Evolutionary conservation across 2,329 filamentous ascomycete genomes (phyloP).

Genomic region (Ceratocystis huliohia): DNA sequence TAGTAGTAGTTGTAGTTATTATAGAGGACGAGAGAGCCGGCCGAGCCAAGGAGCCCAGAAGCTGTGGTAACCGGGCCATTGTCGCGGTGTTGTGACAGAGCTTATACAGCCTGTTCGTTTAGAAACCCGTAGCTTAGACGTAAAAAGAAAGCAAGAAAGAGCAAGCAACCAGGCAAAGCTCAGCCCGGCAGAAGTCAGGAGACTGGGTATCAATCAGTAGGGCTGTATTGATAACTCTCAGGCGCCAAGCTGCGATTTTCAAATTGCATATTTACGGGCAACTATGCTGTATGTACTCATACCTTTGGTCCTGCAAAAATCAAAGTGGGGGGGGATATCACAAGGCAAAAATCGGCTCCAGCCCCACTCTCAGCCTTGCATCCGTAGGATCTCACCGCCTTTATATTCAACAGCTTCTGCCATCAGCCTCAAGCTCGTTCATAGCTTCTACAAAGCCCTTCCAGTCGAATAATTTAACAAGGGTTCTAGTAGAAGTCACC

Average conservation of each 20-base stretch:
- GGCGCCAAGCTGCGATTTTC: constrained; percentile 1
- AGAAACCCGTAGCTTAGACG: not conserved
- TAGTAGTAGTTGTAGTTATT: not conserved
- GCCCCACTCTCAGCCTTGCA: not conserved
- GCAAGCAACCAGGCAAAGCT: not conserved
- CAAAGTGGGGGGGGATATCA: not conserved
- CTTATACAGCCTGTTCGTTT: not conserved
- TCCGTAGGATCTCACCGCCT: not conserved
- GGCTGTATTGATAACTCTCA: not conserved
- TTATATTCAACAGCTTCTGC: not conserved
- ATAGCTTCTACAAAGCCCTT: not conserved
- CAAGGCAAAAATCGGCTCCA: not conserved
- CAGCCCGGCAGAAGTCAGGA: not conserved
- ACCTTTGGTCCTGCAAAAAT: constrained; percentile 9
- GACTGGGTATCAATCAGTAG: not conserved
- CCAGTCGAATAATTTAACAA: not conserved
- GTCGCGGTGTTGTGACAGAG: not conserved
- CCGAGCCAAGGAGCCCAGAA: constrained; percentile 4
- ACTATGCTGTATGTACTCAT: not conserved
- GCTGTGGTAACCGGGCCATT: constrained; percentile 10
- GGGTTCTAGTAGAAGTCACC: too few species aligned
- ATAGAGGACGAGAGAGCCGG: not conserved
- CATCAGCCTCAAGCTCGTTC: not conserved
- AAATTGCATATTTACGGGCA: not conserved
- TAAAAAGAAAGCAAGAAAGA: not conserved